phyloP scores from a whole-genome alignment of 305 asterid genomes.

The Fraxinus greggii region DNA sequence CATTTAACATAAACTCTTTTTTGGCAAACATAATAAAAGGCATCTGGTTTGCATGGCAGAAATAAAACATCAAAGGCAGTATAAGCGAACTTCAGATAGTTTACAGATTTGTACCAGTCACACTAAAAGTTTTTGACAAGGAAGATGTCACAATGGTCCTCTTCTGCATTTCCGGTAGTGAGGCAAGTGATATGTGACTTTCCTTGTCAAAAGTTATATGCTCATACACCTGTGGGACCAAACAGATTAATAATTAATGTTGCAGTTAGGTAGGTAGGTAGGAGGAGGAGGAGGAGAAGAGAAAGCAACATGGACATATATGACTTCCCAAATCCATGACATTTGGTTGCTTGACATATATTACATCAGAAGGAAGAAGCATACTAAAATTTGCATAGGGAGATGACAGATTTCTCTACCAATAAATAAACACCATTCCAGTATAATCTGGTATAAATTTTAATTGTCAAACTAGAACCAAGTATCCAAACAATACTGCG shows the following conservation, averaged over 20 bases:
- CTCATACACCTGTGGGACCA: conserved; percentile 65
- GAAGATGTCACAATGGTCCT: conserved; percentile 81
- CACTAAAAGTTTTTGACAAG: conserved; percentile 75
- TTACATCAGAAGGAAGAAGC: neutral
- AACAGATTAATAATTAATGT: neutral
- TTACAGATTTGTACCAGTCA: conserved; percentile 53
- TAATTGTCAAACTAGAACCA: neutral
- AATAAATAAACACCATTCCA: neutral
- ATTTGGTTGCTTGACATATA: neutral
- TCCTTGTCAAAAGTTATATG: conserved; percentile 67
- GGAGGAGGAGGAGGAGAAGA: neutral
- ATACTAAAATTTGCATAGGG: neutral
- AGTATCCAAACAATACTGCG: neutral
- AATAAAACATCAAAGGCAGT: neutral
- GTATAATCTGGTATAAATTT: neutral
- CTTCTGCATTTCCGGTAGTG: conserved; percentile 78
- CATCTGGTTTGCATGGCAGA: neutral
- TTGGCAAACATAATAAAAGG: neutral
- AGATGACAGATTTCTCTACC: neutral
- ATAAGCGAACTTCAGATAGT: neutral
- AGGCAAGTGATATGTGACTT: conserved; percentile 65
- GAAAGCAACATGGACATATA: neutral
- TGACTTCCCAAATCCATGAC: neutral
- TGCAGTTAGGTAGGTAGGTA: too few relatives aligned
- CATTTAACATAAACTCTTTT: neutral